Percentiles rank a stretch among this genome's conserved stretches.
Conservation (phyloP, 2,329 filamentous ascomycete species). For the Phialophora expanda region DNA sequence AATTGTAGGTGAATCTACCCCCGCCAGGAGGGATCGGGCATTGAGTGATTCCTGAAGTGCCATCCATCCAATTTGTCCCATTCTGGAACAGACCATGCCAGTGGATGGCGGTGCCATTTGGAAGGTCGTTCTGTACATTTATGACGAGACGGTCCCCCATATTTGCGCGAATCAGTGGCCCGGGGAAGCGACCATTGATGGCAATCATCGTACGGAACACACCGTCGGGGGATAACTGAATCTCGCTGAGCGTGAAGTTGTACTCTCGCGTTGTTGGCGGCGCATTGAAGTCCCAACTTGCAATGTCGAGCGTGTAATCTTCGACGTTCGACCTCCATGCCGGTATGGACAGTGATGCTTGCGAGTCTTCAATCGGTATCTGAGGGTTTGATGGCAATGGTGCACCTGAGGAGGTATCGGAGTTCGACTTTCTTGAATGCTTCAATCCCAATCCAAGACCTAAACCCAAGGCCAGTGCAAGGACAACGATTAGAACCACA, state of each 20-base stretch:
- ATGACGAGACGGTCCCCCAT: conserved; percentile 73
- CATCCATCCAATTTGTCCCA: conserved; percentile 76
- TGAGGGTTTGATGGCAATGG: conserved; percentile 10
- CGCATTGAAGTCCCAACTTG: conserved; percentile 60
- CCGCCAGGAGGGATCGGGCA: conserved; percentile 67
- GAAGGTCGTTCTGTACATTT: conserved; percentile 69
- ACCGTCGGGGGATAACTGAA: conserved; percentile 61
- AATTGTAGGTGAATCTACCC: conserved; percentile 68
- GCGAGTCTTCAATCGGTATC: conserved; percentile 7
- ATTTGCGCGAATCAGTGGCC: conserved; percentile 73
- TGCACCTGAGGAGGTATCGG: background rate
- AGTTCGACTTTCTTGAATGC: conserved; percentile 5
- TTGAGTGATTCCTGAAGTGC: conserved; percentile 69
- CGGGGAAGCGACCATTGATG: conserved; percentile 76
- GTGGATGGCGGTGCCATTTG: conserved; percentile 71
- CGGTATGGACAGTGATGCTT: conserved; percentile 12
- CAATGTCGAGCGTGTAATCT: conserved; percentile 63
- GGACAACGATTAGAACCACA: conserved; percentile 6
- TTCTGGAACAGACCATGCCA: conserved; percentile 81
- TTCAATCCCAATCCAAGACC: conserved; percentile 17
- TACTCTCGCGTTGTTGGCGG: conserved; percentile 59
- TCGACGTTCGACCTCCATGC: conserved; percentile 29
- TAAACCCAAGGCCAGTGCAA: conserved; percentile 15
- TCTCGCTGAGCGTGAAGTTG: conserved; percentile 61
- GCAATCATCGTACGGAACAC: conserved; percentile 62